Evolutionary conservation across 768 basidiomycete species (phyloP).

Genomic region (Termitomyces sp.): DNA sequence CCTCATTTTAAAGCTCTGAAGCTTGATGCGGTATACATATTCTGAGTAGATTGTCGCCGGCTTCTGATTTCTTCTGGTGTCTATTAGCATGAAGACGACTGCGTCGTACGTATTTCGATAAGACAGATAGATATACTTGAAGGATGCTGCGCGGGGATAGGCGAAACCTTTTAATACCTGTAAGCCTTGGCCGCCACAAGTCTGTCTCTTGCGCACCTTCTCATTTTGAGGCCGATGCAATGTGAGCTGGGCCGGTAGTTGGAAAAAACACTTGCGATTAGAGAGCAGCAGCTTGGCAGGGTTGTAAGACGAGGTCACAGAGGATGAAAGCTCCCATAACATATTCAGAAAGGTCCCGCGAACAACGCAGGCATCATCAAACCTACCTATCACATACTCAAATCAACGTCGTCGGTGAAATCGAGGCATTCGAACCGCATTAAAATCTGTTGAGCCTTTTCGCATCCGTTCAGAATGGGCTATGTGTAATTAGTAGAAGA

Average conservation of each 20-base stretch:
- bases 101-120: neutral
- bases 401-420: neutral
- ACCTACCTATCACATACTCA: neutral
- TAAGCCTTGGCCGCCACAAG: neutral
- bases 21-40: too few relatives aligned
- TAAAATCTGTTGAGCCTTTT: neutral
- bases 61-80: neutral
- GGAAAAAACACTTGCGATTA: neutral
- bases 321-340: neutral
- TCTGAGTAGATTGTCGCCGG: neutral
- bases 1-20: neutral
- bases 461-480: neutral
- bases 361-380: neutral
- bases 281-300: neutral
- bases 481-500: neutral
- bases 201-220: neutral
- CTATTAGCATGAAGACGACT: neutral
- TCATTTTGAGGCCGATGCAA: neutral
- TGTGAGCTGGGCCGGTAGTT: neutral
- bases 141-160: neutral
- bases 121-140: neutral
- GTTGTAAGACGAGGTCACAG: neutral
- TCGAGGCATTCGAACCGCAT: neutral
- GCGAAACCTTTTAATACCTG: neutral
- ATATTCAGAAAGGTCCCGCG: neutral